phyloP scores from a whole-genome alignment of 306 rosid genomes.

The Cucurbita moschata region DNA sequence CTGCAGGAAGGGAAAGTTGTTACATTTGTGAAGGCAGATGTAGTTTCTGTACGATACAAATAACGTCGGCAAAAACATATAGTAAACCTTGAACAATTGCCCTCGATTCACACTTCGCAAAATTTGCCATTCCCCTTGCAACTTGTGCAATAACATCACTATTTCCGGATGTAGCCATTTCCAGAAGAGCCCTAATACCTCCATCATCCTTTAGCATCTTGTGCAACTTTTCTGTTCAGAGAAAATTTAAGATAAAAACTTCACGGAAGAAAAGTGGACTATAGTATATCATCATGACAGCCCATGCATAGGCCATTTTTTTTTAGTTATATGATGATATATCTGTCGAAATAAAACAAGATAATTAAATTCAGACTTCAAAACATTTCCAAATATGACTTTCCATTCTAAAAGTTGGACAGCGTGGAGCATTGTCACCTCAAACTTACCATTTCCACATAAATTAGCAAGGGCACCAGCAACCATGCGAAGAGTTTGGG shows the following conservation, averaged over 20 bases:
- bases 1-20: slow-evolving; percentile 15
- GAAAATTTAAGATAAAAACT: neutral
- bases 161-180: slow-evolving; percentile 34
- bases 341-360: neutral
- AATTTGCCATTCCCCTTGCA: slow-evolving; percentile 57
- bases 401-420: neutral
- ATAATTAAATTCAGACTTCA: neutral
- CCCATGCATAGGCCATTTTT: neutral
- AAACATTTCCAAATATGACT: neutral
- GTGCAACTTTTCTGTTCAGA: slow-evolving; percentile 35
- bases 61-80: neutral
- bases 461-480: slow-evolving; percentile 72
- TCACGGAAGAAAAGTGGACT: neutral
- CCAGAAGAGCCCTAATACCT: slow-evolving; percentile 48
- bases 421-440: neutral
- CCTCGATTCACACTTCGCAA: slow-evolving; percentile 58
- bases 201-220: slow-evolving; percentile 43
- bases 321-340: neutral
- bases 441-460: slow-evolving; percentile 53
- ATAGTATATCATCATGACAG: neutral
- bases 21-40: neutral
- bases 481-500: slow-evolving; percentile 58
- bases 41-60: neutral
- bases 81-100: slow-evolving; percentile 36
- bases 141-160: slow-evolving; percentile 51